phyloP scores from a whole-genome alignment of 306 rosid genomes.

The Delonix regia region DNA sequence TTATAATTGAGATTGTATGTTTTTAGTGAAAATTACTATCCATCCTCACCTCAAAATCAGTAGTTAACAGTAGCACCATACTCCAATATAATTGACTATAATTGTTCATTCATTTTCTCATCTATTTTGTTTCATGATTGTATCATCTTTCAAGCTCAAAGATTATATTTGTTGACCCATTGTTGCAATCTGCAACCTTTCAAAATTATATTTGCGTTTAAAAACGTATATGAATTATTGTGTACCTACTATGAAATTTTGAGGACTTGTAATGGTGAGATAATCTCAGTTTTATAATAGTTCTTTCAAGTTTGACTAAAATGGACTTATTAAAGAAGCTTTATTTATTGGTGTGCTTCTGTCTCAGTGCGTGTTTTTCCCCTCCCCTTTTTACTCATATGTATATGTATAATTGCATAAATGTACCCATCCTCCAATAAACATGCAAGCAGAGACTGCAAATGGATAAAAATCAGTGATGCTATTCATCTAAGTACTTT shows the following conservation, averaged over 20 bases:
- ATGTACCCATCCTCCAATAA: slow-evolving; percentile 18
- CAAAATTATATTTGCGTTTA: slow-evolving; percentile 8
- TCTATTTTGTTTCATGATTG: background rate
- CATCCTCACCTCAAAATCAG: slow-evolving; percentile 13
- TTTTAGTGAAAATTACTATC: background rate
- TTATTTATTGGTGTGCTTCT: slow-evolving; percentile 6
- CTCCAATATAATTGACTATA: slow-evolving; percentile 22
- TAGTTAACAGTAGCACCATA: background rate
- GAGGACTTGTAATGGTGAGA: slow-evolving; percentile 14
- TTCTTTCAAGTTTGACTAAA: slow-evolving; percentile 25
- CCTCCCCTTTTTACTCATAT: background rate
- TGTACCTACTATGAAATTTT: slow-evolving; percentile 5
- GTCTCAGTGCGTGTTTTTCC: background rate
- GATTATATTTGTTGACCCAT: background rate
- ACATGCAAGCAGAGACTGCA: slow-evolving; percentile 12
- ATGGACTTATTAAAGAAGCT: slow-evolving; percentile 4
- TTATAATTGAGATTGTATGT: background rate
- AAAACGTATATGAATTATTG: background rate
- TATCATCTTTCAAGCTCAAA: slow-evolving; percentile 8
- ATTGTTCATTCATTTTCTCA: slow-evolving; percentile 32
- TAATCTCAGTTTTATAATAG: slow-evolving; percentile 4
- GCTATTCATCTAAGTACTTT: slow-evolving; percentile 14
- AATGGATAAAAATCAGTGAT: slow-evolving; percentile 2
- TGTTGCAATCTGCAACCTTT: slow-evolving; percentile 27
- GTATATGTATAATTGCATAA: background rate